Evolutionary conservation across 192 early-diverging fungal species (phyloP).

Genomic region (Gryganskiella cystojenkinii): DNA sequence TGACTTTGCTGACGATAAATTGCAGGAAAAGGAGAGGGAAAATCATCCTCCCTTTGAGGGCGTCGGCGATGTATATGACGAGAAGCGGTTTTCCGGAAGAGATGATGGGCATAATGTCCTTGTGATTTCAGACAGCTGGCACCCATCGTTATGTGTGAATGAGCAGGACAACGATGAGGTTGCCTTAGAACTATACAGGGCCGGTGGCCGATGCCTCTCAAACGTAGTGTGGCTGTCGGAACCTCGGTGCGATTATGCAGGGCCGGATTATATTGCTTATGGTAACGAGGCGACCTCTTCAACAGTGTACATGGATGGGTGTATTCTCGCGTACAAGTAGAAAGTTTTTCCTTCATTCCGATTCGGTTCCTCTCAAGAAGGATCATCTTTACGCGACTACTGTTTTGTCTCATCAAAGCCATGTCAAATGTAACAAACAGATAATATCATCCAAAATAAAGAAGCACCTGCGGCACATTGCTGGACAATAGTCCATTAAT

Average conservation of each 20-base stretch:
- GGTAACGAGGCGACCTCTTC: background rate
- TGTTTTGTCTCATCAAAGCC: no score
- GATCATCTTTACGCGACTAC: no score
- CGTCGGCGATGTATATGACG: no score
- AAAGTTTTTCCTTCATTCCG: no score
- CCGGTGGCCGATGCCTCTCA: background rate
- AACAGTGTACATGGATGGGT: conserved; percentile 5
- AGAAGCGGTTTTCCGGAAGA: background rate
- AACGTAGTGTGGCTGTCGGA: conserved; percentile 1
- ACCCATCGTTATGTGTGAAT: background rate
- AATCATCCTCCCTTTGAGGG: no score
- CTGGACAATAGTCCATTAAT: no score
- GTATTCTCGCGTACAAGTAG: conserved; percentile 12
- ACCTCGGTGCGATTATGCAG: background rate
- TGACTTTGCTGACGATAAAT: no score
- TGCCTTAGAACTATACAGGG: background rate
- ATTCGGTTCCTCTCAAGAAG: no score
- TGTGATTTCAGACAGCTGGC: conserved; percentile 8
- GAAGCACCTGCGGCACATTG: no score
- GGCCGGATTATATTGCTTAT: background rate
- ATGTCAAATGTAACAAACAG: no score
- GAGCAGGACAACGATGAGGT: background rate
- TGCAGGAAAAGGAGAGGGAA: no score
- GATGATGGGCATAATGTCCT: conserved; percentile 1
- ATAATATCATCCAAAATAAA: no score